Evolutionary conservation across 202 grass and related monocot genomes (phyloP).

Genomic region (Alloteropsis angusta): DNA sequence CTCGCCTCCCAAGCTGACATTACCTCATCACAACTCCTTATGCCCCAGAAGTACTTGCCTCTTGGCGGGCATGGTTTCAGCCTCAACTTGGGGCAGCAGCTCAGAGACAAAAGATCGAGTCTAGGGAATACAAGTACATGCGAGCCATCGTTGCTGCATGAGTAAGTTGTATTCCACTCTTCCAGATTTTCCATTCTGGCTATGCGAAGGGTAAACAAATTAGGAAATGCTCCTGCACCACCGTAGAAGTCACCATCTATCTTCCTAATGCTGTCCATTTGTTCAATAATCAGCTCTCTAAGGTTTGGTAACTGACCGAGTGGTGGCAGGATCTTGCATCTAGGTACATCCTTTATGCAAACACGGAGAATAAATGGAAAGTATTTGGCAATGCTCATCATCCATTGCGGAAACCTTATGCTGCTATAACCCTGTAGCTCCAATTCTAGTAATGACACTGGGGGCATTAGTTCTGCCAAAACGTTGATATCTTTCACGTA

Average conservation of each 20-base stretch:
- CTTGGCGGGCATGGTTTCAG: background rate
- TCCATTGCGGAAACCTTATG: background rate
- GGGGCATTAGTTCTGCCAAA: background rate
- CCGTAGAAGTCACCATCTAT: background rate
- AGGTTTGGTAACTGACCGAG: background rate
- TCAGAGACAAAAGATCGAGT: background rate
- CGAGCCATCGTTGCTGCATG: background rate
- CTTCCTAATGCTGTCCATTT: background rate
- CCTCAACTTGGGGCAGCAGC: background rate
- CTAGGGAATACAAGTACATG: background rate
- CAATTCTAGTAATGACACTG: background rate
- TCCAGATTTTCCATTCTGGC: background rate
- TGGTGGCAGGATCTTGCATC: background rate
- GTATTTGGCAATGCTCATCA: background rate
- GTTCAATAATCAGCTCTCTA: background rate
- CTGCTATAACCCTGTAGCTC: background rate
- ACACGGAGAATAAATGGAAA: background rate
- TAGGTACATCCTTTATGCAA: background rate
- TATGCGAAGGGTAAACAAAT: background rate
- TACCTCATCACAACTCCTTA: background rate
- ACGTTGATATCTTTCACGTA: background rate
- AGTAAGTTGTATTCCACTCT: background rate
- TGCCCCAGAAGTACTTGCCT: background rate
- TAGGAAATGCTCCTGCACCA: background rate
- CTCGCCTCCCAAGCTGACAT: background rate